Conservation (phyloP, 257 asterid genomes). For the Cordia subcordata region DNA sequence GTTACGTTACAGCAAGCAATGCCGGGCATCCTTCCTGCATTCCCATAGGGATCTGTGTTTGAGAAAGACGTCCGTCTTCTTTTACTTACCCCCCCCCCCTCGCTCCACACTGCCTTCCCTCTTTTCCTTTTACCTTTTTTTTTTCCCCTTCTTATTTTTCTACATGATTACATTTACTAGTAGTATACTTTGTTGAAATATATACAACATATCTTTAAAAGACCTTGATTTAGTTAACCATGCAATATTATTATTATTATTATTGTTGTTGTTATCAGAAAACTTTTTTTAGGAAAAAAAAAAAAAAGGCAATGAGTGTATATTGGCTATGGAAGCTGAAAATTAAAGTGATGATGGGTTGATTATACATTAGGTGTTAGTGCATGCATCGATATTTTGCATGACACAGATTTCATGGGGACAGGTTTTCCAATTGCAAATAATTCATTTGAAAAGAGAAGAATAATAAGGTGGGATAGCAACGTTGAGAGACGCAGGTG, state of each 20-base stretch:
- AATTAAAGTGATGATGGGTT: too few relatives aligned
- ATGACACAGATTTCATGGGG: conserved; percentile 19
- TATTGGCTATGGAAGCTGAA: not conserved
- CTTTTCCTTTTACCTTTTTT: conserved; percentile 17
- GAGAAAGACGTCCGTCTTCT: conserved; percentile 77
- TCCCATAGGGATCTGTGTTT: conserved; percentile 93
- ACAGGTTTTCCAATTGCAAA: conserved; percentile 36
- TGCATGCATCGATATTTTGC: conserved; percentile 5
- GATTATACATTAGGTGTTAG: too few relatives aligned
- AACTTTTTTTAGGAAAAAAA: too few relatives aligned
- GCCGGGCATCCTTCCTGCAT: conserved; percentile 78
- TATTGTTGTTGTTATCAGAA: too few relatives aligned
- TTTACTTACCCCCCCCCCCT: conserved; percentile 48
- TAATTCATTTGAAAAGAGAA: conserved; percentile 19
- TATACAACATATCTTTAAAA: conserved; percentile 3
- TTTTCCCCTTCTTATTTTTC: conserved; percentile 20
- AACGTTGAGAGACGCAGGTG: not conserved
- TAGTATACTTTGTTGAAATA: not conserved
- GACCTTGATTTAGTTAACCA: conserved; percentile 7
- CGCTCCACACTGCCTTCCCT: too few relatives aligned
- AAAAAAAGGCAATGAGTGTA: too few relatives aligned
- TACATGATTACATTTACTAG: conserved; percentile 9
- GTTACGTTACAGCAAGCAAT: conserved; percentile 72
- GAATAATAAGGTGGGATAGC: conserved; percentile 8
- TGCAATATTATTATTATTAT: not conserved